These are phyloP conservation scores for Phytopythium cucurbitacearum DNA, from an alignment of 352 stramenopile species.

Conservation along the genomic window DNA sequence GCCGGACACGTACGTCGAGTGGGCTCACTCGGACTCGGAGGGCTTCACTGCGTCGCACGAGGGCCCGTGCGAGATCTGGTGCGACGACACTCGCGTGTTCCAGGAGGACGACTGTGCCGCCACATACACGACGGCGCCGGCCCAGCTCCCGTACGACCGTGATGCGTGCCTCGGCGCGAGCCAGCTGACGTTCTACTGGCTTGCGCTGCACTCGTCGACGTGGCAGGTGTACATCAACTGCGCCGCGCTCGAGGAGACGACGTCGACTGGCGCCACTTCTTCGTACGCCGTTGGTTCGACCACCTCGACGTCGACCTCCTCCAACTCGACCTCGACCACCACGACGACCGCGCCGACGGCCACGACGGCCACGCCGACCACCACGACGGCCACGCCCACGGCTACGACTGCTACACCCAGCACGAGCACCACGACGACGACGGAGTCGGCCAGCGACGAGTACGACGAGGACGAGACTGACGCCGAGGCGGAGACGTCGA, in stretches of 20 bases:
- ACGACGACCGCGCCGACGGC: neutral
- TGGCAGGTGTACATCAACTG: slow-evolving; percentile 57
- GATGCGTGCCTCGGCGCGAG: slow-evolving; percentile 21
- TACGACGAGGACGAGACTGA: neutral
- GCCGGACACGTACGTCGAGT: slow-evolving; percentile 19
- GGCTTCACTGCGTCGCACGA: slow-evolving; percentile 36
- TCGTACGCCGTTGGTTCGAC: no score
- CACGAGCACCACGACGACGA: neutral
- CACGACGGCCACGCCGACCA: neutral
- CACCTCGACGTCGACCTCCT: neutral
- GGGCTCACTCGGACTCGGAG: slow-evolving; percentile 13
- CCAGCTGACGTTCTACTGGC: slow-evolving; percentile 38
- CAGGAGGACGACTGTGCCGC: slow-evolving; percentile 36
- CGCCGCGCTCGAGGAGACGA: slow-evolving; percentile 11
- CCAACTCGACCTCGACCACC: neutral
- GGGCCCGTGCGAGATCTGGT: slow-evolving; percentile 42
- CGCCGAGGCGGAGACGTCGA: neutral
- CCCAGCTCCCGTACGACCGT: slow-evolving; percentile 39
- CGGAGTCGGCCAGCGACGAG: neutral
- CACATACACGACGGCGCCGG: slow-evolving; percentile 22
- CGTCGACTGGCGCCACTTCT: no score
- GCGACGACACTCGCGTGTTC: slow-evolving; percentile 33
- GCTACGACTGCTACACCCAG: neutral
- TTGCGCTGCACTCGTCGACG: slow-evolving; percentile 32
- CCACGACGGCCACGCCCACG: neutral